These are phyloP conservation scores for Cutaneotrichosporon sp. DNA, from an alignment of 1,284 basidiomycete species.

Conservation along the genomic window DNA sequence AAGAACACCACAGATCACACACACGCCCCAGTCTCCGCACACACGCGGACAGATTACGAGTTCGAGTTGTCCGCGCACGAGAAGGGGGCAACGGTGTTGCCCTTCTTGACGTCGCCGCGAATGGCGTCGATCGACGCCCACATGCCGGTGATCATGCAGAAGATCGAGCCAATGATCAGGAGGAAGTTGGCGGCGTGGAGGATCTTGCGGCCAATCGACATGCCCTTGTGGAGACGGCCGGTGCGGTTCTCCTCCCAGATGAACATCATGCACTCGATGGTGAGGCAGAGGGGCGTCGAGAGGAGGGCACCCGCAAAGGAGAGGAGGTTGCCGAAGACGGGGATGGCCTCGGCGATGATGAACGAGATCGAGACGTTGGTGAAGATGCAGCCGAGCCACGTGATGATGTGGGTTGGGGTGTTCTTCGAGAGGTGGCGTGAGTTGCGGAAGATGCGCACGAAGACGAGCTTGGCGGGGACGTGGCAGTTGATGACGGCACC, in stretches of 20 bases:
- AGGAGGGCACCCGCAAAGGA: conserved; percentile 33
- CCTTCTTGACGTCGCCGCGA: conserved; percentile 19
- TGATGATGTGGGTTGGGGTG: conserved; percentile 56
- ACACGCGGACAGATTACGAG: neutral
- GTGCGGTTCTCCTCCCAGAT: conserved; percentile 30
- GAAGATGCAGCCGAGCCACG: conserved; percentile 56
- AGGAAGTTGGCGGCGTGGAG: conserved; percentile 30
- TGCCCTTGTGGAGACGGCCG: conserved; percentile 8
- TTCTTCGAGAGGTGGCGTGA: conserved; percentile 62
- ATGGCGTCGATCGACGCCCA: conserved; percentile 31
- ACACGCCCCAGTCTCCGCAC: neutral
- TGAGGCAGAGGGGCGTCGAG: conserved; percentile 22
- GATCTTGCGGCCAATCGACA: conserved; percentile 12
- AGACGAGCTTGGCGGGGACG: conserved; percentile 62
- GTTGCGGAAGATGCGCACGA: conserved; percentile 64
- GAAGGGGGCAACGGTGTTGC: conserved; percentile 22
- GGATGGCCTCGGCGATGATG: conserved; percentile 27
- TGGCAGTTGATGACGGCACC: conserved; percentile 39
- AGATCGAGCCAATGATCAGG: conserved; percentile 32
- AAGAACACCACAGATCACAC: neutral
- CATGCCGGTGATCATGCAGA: conserved; percentile 36
- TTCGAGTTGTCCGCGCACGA: conserved; percentile 32
- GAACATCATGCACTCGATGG: conserved; percentile 35
- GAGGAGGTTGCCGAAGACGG: conserved; percentile 31
- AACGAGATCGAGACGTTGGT: conserved; percentile 16